Evolutionary conservation across 768 basidiomycete genomes (phyloP), one percentile per base, ranked within the genome.

Genomic region (Tulasnella calospora): DNA sequence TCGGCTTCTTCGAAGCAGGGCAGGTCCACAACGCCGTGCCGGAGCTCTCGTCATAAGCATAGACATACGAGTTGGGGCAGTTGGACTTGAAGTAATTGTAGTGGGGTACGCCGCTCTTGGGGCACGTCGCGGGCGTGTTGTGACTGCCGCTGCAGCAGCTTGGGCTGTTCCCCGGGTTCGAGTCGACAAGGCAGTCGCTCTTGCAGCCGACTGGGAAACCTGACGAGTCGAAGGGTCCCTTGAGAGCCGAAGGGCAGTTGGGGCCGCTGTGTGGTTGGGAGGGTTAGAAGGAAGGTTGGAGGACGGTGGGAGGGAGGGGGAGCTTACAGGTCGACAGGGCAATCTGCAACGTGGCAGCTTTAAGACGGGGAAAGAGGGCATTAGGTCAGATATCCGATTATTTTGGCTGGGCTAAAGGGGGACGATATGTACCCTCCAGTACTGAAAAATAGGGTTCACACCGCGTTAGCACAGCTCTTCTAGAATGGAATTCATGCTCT

Each of bases 131-230:
- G n/a, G 82, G 79, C 8, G 80, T 81, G 73, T 78, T 76, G 79
- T 79, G 77, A 1, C 2, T 8, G 0, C 82, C 82, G 27, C 75
- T 74, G 81, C 81, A 82, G 80, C 82, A 82, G 71, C 80, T 80
- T 8, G 76, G 73, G 17, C 71, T 77, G 79, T 82, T 79, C 13
- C 51, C 21, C 2, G 81, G 79, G 74, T 80, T 78, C 27, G 78
- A 74, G 61, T 81, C 80, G 47, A 82, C 81, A 0, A 73, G 27
- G 74, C 82, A 82, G 7, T 82, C 72, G n/a, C 78, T 80, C 33
- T 79, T 75, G 78, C 82, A 82, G 10, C 82, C 82, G 51, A 82
- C 79, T 40, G 81, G 79, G 76, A 78, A 61, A 27, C 81, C 81
- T 9, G 69, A 61, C 0, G 33, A 23, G 77, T 82, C 79, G 75